phyloP scores from a whole-genome alignment of 768 basidiomycete genomes.

The Tylopilus felleus region DNA sequence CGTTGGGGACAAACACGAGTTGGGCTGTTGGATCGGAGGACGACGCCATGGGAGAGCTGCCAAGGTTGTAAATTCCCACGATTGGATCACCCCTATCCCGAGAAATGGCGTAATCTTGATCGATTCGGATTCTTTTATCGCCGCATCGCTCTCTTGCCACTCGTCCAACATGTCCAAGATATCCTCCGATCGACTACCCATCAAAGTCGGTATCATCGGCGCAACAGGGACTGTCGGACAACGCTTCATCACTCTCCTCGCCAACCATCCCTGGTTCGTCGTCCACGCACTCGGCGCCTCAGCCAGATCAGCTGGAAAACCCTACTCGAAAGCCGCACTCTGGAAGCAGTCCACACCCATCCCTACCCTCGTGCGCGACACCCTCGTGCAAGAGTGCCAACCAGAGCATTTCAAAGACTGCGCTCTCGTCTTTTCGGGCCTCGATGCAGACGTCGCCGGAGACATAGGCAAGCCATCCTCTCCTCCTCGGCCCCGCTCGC shows the following conservation, averaged over 20 bases:
- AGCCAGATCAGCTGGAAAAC: slow-evolving; percentile 78
- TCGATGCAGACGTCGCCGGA: slow-evolving; percentile 92
- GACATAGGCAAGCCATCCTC: slow-evolving; percentile 73
- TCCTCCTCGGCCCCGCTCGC: not conserved
- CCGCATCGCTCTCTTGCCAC: not conserved
- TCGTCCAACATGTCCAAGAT: slow-evolving; percentile 20
- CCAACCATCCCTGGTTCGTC: slow-evolving; percentile 86
- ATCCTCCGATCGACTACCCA: slow-evolving; percentile 14
- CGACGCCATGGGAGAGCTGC: slow-evolving; percentile 40
- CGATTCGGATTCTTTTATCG: not conserved
- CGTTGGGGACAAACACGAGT: slow-evolving; percentile 64
- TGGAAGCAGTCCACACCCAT: slow-evolving; percentile 90
- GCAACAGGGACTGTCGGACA: slow-evolving; percentile 96
- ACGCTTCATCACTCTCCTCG: slow-evolving; percentile 86
- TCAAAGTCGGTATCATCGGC: slow-evolving; percentile 74
- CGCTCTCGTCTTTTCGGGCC: slow-evolving; percentile 88
- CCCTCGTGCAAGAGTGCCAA: slow-evolving; percentile 68
- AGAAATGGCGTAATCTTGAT: no score
- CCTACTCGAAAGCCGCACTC: slow-evolving; percentile 65
- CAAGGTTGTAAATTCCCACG: slow-evolving; percentile 14
- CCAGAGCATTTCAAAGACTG: slow-evolving; percentile 79
- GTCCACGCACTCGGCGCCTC: slow-evolving; percentile 89
- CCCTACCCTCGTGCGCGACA: slow-evolving; percentile 55
- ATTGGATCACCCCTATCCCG: slow-evolving; percentile 6
- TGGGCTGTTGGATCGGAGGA: slow-evolving; percentile 50